These are phyloP conservation scores for Aspergillus tubingensis DNA, from an alignment of 2,329 filamentous ascomycete species.

Conservation along the genomic window DNA sequence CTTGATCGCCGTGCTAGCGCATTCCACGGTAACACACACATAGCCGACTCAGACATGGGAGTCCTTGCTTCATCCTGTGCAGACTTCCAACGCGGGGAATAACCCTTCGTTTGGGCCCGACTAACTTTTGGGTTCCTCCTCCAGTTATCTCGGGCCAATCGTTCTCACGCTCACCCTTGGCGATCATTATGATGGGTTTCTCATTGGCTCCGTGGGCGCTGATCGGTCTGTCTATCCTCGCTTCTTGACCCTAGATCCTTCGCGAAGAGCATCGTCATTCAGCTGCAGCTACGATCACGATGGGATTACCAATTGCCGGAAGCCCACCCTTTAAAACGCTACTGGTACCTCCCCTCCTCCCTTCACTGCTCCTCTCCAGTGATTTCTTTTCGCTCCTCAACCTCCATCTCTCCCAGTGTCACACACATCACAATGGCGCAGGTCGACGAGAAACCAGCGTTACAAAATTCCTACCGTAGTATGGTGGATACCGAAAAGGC, in stretches of 20 bases:
- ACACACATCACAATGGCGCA: conserved; percentile 18
- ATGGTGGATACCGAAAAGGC: conserved; percentile 27
- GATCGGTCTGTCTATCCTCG: not conserved
- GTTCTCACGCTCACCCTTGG: not conserved
- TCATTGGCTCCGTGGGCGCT: not conserved
- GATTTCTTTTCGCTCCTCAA: not conserved
- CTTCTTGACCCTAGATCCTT: not conserved
- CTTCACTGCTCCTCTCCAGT: not conserved
- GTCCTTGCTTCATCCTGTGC: not conserved
- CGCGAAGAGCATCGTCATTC: not conserved
- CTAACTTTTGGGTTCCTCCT: not conserved
- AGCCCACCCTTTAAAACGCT: not conserved
- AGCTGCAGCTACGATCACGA: not conserved
- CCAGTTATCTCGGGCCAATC: not conserved
- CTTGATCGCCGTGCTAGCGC: not conserved
- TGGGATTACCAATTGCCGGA: not conserved
- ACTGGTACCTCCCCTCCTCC: not conserved
- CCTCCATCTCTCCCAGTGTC: not conserved
- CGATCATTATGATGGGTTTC: not conserved
- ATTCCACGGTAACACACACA: not conserved
- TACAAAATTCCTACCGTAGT: conserved; percentile 1
- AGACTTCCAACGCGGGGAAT: not conserved
- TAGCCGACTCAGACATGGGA: not conserved
- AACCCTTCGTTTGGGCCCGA: not conserved
- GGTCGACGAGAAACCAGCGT: conserved; percentile 11